Evolutionary conservation across 2,329 filamentous ascomycete species (phyloP).

Genomic region (Emmonsia crescens): DNA sequence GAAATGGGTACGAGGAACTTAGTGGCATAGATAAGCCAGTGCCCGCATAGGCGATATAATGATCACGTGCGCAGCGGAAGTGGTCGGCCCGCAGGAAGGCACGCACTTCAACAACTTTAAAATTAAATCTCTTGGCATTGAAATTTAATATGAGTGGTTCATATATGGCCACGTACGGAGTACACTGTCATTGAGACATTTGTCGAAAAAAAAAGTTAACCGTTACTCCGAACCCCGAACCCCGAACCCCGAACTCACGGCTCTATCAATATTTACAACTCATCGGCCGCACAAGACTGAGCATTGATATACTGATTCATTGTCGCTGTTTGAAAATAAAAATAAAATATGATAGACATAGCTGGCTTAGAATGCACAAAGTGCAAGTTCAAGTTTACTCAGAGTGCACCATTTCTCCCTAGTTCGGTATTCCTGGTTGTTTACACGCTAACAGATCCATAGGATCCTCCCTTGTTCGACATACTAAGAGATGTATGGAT

Average conservation of each 20-base stretch:
- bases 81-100: too few relatives aligned
- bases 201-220: too few relatives aligned
- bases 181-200: too few relatives aligned
- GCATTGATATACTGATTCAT: background rate
- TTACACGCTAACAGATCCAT: background rate
- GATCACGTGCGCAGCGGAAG: too few relatives aligned
- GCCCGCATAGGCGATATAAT: too few relatives aligned
- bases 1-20: background rate
- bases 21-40: too few relatives aligned
- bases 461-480: constrained; percentile 4
- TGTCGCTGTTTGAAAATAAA: background rate
- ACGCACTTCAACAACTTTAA: too few relatives aligned
- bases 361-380: background rate
- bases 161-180: too few relatives aligned
- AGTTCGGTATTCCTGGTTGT: background rate
- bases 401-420: background rate
- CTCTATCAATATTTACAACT: background rate
- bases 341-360: background rate
- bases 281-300: background rate
- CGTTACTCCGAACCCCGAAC: too few relatives aligned
- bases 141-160: too few relatives aligned
- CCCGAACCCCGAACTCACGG: background rate
- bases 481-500: constrained; percentile 1
- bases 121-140: too few relatives aligned
- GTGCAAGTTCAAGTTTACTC: constrained; percentile 1